Evolutionary conservation across 106 monocot species (phyloP), one percentile per base, ranked within the genome.

Genomic region (Apostasia ramifera): DNA sequence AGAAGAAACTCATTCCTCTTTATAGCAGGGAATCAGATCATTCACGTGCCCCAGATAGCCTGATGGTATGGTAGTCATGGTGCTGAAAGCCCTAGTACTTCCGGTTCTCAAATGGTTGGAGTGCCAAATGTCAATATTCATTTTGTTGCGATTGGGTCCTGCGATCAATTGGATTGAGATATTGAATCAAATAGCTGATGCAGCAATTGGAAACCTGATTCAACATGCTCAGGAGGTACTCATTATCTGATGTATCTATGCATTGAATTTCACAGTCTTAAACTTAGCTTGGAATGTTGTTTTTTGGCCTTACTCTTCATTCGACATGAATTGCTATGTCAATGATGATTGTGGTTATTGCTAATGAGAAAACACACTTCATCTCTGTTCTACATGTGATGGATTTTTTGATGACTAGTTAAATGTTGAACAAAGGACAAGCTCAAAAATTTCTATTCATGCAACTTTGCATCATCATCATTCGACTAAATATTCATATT

Each of bases 211-310:
- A 26, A 61, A 72, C 60, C 65, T 68, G 59, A 70, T 44, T 71
- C 37, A 49, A 47, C 62, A 45, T 72, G 68, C 67, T 61, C 76
- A 63, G 57, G 79, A 79, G 73, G 79, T 80, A 66, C 44, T 40
- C n/a, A 42, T 47, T 66, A 49, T 40, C 15, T 53, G 1, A n/a
- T 62, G 8, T 13, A 1, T 12, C 44, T 62, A 4, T 45, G 44
- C 12, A 44, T 62, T 44, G 43, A 5, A 0, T 62, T 62, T 44
- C 62, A 62, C 12, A 39, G 38, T 59, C 4, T 4, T 40, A 8
- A 62, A 4, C 11, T 44, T 62, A 62, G 44, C n/a, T 44, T 62
- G 44, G 45, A 13, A 13, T 59, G 7, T 59, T 39, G 37, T 10
- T 59, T 40, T n/a, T 0, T 2, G 6, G 8, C 39, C 0, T 6